Percentiles rank a stretch among this genome's conserved stretches.
phyloP scores from a whole-genome alignment of 2,329 filamentous ascomycete genomes.

The Beauveria caledonica region DNA sequence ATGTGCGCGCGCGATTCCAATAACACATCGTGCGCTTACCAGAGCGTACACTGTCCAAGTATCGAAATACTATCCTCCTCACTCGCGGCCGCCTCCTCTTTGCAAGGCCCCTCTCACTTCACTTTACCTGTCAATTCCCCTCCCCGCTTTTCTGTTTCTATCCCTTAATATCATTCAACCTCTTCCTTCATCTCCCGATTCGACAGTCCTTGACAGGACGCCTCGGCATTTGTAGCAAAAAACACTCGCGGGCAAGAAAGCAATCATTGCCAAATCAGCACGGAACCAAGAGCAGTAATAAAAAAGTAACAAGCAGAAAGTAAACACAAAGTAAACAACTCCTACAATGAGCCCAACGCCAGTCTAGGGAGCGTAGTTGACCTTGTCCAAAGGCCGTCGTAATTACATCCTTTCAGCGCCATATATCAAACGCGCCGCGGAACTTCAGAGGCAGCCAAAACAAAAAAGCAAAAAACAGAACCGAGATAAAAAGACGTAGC shows the following conservation, averaged over 20 bases:
- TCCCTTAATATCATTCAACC: neutral
- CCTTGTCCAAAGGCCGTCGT: constrained; percentile 22
- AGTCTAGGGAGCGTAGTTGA: constrained; percentile 12
- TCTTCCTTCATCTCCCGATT: neutral
- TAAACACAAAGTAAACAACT: neutral
- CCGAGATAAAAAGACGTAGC: constrained; percentile 5
- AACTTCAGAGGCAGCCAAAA: constrained; percentile 2
- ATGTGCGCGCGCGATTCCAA: neutral
- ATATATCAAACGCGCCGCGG: constrained; percentile 19
- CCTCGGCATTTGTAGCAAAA: neutral
- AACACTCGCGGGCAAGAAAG: neutral
- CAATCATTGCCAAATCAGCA: neutral
- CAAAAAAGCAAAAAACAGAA: neutral
- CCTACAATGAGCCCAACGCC: constrained; percentile 11
- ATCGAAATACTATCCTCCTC: neutral
- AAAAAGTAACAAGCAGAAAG: neutral
- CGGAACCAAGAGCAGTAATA: constrained; percentile 8
- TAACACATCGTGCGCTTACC: neutral
- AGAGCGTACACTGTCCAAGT: constrained; percentile 1
- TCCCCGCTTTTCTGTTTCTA: neutral
- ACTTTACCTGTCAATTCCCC: neutral
- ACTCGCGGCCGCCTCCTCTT: neutral
- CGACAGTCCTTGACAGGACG: neutral
- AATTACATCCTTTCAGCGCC: constrained; percentile 30
- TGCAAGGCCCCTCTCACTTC: neutral